A percentile compares a stretch with the other conserved stretches of the same genome.
Evolutionary conservation across 768 basidiomycete genomes (phyloP).

Genomic region (Serpula lacrymans): DNA sequence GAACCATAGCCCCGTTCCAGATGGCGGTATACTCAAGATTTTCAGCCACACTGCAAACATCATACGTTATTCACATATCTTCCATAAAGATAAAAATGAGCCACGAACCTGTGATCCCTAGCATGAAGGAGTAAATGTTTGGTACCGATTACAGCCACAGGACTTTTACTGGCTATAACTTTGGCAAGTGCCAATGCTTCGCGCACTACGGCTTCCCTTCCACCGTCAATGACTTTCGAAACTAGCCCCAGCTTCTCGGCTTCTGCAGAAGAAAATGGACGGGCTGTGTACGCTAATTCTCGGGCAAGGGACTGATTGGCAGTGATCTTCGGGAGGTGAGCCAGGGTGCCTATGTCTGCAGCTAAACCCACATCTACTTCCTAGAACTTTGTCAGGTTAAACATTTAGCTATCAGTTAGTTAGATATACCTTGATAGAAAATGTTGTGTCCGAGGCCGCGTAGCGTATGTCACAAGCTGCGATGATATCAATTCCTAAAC

Average conservation of each 20-base stretch:
- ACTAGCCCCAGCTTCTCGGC: conserved; percentile 71
- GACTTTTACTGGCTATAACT: conserved; percentile 71
- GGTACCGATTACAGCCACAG: conserved; percentile 71
- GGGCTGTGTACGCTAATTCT: conserved; percentile 75
- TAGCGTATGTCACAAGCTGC: conserved; percentile 76
- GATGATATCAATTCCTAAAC: conserved; percentile 72
- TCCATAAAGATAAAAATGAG: background rate
- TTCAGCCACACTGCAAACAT: conserved; percentile 33
- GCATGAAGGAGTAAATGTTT: conserved; percentile 79
- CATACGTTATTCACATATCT: background rate
- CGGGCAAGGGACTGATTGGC: conserved; percentile 70
- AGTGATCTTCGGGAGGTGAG: conserved; percentile 72
- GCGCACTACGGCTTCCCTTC: conserved; percentile 58
- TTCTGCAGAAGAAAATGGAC: conserved; percentile 65
- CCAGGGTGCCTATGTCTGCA: conserved; percentile 84
- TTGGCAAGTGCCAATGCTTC: conserved; percentile 66
- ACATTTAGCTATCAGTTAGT: background rate
- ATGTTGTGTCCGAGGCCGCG: conserved; percentile 56
- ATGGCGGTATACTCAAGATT: conserved; percentile 55
- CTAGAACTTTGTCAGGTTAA: conserved; percentile 34
- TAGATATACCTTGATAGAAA: conserved; percentile 67
- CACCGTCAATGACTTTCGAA: conserved; percentile 66
- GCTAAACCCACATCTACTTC: conserved; percentile 87
- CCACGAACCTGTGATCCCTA: conserved; percentile 68
- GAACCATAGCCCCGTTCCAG: conserved; percentile 55